These are phyloP conservation scores for Gypsophila paniculata DNA, from an alignment of 179 eudicot species.

Conservation along the genomic window DNA sequence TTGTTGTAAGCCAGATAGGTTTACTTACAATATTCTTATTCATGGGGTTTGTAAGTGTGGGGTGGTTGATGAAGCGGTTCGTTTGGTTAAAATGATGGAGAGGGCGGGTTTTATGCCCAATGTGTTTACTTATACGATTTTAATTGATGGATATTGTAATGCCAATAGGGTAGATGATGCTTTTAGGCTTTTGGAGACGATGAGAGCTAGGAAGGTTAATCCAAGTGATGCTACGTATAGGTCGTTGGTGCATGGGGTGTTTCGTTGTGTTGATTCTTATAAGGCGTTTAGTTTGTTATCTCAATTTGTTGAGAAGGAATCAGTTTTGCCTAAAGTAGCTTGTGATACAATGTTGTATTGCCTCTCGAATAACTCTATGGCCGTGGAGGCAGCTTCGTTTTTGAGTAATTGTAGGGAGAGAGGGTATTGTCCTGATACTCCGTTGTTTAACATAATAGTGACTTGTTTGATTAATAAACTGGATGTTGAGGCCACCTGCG, in stretches of 20 bases:
- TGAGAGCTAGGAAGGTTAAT: slow-evolving; percentile 56
- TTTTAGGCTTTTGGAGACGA: slow-evolving; percentile 54
- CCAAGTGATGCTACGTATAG: slow-evolving; percentile 91
- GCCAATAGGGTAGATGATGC: slow-evolving; percentile 71
- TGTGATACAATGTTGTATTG: slow-evolving; percentile 55
- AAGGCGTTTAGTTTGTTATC: slow-evolving; percentile 58
- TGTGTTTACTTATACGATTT: slow-evolving; percentile 78
- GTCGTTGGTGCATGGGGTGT: slow-evolving; percentile 82
- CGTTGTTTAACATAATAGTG: slow-evolving; percentile 52
- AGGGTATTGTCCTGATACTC: slow-evolving; percentile 65
- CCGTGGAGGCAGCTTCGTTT: slow-evolving; percentile 54
- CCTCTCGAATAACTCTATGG: slow-evolving; percentile 52
- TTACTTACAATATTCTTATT: slow-evolving; percentile 79
- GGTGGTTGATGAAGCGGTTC: slow-evolving; percentile 82
- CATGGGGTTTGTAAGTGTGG: slow-evolving; percentile 95
- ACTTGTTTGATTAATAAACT: slow-evolving; percentile 70
- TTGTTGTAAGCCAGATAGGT: slow-evolving; percentile 79
- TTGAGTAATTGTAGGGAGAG: slow-evolving; percentile 35
- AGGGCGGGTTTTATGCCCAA: slow-evolving; percentile 57
- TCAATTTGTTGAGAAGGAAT: slow-evolving; percentile 52
- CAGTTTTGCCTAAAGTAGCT: slow-evolving; percentile 49
- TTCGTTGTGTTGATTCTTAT: slow-evolving; percentile 43
- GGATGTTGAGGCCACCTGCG: slow-evolving; percentile 53
- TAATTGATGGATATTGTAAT: slow-evolving; percentile 81
- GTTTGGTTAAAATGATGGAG: slow-evolving; percentile 81